phyloP scores from a whole-genome alignment of 176 grass and related monocot species.

The Ensete glaucum region DNA sequence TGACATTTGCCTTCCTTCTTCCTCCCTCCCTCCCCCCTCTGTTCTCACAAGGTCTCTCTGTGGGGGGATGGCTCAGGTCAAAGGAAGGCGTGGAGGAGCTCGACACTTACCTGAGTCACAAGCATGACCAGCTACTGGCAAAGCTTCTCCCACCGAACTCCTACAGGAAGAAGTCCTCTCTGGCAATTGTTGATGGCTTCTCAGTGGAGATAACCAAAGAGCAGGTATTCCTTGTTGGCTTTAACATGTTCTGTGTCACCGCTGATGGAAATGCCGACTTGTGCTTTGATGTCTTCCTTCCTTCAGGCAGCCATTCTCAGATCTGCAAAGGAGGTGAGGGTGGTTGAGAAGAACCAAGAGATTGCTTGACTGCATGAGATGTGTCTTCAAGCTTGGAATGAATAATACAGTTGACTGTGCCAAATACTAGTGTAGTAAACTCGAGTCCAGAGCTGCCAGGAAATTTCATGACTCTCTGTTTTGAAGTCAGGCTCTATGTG shows the following conservation, averaged over 20 bases:
- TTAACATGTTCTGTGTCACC: too few relatives aligned
- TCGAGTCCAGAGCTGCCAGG: too few relatives aligned
- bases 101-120: slow-evolving; percentile 70
- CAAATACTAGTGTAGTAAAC: too few relatives aligned
- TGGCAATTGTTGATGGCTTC: slow-evolving; percentile 96
- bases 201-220: slow-evolving; percentile 75
- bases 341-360: slow-evolving; percentile 99
- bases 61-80: slow-evolving; percentile 30
- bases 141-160: slow-evolving; percentile 55
- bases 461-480: too few relatives aligned
- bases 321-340: slow-evolving; percentile 78
- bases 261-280: too few relatives aligned
- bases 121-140: slow-evolving; percentile 78
- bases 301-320: slow-evolving; percentile 62
- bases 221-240: slow-evolving; percentile 30
- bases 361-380: slow-evolving; percentile 38
- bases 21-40: neutral
- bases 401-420: too few relatives aligned
- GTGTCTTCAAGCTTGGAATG: neutral
- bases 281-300: neutral
- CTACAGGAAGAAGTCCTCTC: slow-evolving; percentile 76
- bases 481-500: neutral
- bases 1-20: neutral
- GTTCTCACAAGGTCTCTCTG: neutral
- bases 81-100: slow-evolving; percentile 70